phyloP scores from a whole-genome alignment of 495 filamentous ascomycete species.

The Ramalina peruviana region DNA sequence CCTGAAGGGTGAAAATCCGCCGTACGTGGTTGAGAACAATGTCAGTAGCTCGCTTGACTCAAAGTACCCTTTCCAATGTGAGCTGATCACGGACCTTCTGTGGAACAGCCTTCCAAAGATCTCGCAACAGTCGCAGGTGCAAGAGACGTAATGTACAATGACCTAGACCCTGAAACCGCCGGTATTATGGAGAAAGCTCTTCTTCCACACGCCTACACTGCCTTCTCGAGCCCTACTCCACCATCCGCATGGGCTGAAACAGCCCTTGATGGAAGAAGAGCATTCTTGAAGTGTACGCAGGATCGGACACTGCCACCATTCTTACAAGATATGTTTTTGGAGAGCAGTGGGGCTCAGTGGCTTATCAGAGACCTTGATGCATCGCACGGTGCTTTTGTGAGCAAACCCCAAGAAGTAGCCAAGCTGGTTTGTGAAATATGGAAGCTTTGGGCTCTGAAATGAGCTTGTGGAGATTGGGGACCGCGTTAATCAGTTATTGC shows the following conservation, averaged over 20 bases:
- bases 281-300: conserved; percentile 25
- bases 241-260: conserved; percentile 12
- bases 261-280: conserved; percentile 18
- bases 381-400: conserved; percentile 22
- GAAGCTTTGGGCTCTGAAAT: no score
- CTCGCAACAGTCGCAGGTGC: conserved; percentile 6
- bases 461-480: no score
- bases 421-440: background rate
- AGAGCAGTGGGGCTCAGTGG: conserved; percentile 14
- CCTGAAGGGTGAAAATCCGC: conserved; percentile 21
- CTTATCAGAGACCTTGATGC: conserved; percentile 17
- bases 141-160: conserved; percentile 16
- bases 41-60: background rate
- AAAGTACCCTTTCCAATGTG: background rate
- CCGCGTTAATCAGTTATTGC: no score
- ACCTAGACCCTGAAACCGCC: conserved; percentile 20
- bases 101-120: background rate
- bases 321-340: conserved; percentile 22
- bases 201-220: conserved; percentile 18
- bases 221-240: conserved; percentile 12
- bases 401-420: conserved; percentile 15
- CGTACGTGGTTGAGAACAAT: conserved; percentile 18
- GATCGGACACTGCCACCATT: conserved; percentile 19
- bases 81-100: background rate
- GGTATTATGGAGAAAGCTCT: conserved; percentile 9